Evolutionary conservation across 148 eudicot genomes (phyloP).

Genomic region (Chenopodium quinoa): DNA sequence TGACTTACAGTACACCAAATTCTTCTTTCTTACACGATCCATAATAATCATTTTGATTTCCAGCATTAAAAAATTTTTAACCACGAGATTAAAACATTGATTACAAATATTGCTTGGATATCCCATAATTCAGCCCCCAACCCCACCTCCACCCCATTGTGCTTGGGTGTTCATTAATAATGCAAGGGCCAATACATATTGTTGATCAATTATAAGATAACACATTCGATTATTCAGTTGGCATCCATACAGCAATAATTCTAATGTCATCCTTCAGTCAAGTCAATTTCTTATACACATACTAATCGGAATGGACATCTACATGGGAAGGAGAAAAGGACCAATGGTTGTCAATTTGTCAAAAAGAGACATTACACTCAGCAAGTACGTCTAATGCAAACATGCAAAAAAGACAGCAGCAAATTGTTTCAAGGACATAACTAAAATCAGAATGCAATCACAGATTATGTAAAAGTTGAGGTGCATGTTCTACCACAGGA

Average conservation of each 20-base stretch:
- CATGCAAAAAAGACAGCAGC: conserved; percentile 9
- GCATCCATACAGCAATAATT: not conserved
- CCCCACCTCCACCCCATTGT: not conserved
- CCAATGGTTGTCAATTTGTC: not conserved
- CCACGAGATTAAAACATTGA: not conserved
- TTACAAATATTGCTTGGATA: not conserved
- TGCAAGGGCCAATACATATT: not conserved
- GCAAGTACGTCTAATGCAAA: conserved; percentile 6
- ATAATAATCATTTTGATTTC: not conserved
- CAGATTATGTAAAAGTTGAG: conserved; percentile 16
- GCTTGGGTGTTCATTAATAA: not conserved
- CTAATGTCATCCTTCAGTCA: not conserved
- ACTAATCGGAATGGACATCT: not conserved
- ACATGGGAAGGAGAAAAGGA: not conserved
- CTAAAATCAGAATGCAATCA: conserved; percentile 10
- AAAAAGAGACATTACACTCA: not conserved
- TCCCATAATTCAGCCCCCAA: too few species aligned
- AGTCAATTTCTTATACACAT: not conserved
- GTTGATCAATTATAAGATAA: not conserved
- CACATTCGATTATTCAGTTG: not conserved
- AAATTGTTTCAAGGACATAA: conserved; percentile 13
- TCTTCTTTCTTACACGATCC: conserved; percentile 7
- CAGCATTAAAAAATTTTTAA: not conserved
- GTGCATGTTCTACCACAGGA: conserved; percentile 64
- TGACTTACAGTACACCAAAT: not conserved